These are phyloP conservation scores for Acacia melanoxylon DNA, from an alignment of 306 rosid species.

Conservation along the genomic window DNA sequence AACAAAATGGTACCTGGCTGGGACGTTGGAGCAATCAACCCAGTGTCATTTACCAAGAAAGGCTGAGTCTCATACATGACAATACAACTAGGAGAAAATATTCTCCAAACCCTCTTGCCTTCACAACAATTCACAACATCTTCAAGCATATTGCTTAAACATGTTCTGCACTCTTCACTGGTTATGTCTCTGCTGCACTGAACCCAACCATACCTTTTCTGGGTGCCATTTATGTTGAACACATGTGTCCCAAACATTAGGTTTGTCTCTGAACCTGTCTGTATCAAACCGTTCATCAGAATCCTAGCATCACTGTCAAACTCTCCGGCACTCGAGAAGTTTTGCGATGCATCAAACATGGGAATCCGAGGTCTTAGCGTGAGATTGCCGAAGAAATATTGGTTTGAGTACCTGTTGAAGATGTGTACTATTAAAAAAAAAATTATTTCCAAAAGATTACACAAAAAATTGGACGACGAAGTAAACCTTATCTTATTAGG, in stretches of 20 bases:
- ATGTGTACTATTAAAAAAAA: too few species aligned
- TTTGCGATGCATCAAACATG: constrained; percentile 42
- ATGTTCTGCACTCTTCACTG: constrained; percentile 44
- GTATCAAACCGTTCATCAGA: constrained; percentile 49
- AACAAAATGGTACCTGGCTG: constrained; percentile 37
- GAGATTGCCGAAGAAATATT: constrained; percentile 37
- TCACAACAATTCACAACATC: constrained; percentile 41
- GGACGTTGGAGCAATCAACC: neutral
- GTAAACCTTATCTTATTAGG: too few species aligned
- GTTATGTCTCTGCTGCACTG: constrained; percentile 49
- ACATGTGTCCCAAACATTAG: constrained; percentile 49
- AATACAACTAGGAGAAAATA: constrained; percentile 49
- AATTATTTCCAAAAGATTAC: too few species aligned
- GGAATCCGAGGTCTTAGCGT: constrained; percentile 38
- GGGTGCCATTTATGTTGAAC: constrained; percentile 53
- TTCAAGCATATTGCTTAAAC: constrained; percentile 45
- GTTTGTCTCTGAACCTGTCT: constrained; percentile 26
- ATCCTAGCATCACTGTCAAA: constrained; percentile 45
- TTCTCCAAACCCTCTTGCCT: constrained; percentile 45
- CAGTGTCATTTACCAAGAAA: constrained; percentile 31
- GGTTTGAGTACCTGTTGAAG: constrained; percentile 36
- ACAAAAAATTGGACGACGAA: too few species aligned
- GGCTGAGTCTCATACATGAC: constrained; percentile 53
- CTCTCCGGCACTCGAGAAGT: constrained; percentile 43
- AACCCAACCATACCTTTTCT: constrained; percentile 51